Evolutionary conservation across 2,329 filamentous ascomycete genomes (phyloP).

Genomic region (Phyllachora maydis): DNA sequence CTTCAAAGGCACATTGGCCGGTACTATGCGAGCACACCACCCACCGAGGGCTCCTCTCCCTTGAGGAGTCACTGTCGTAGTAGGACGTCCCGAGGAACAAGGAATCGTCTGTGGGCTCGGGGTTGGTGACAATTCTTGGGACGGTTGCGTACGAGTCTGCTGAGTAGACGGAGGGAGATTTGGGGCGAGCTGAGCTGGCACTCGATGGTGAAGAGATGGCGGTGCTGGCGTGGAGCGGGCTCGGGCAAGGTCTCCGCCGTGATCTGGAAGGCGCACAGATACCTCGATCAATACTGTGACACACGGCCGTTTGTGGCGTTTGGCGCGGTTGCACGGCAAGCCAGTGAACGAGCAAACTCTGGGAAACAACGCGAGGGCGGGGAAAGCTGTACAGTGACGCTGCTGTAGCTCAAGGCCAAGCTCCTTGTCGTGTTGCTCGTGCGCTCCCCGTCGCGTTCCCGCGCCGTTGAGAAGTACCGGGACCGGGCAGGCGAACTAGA

Average conservation of each 20-base stretch:
- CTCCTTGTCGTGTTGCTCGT: no score
- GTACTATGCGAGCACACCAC: no score
- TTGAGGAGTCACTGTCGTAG: slow-evolving; percentile 16
- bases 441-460: no score
- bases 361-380: slow-evolving; percentile 4
- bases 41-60: no score
- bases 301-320: slow-evolving; percentile 10
- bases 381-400: no score
- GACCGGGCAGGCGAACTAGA: no score
- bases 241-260: slow-evolving; percentile 23
- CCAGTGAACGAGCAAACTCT: slow-evolving; percentile 4
- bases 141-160: slow-evolving; percentile 8
- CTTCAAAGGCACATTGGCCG: no score
- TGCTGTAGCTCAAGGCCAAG: no score
- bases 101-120: slow-evolving; percentile 8
- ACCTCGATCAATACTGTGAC: slow-evolving; percentile 12
- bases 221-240: slow-evolving; percentile 23
- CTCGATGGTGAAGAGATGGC: slow-evolving; percentile 20
- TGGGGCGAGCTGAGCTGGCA: slow-evolving; percentile 17
- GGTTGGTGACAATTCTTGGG: slow-evolving; percentile 12
- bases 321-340: slow-evolving; percentile 10
- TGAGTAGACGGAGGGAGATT: slow-evolving; percentile 12
- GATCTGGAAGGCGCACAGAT: slow-evolving; percentile 18
- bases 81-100: slow-evolving; percentile 12
- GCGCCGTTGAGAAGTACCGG: no score